phyloP scores from a whole-genome alignment of 2,329 filamentous ascomycete genomes.

The Aspergillus ustus region DNA sequence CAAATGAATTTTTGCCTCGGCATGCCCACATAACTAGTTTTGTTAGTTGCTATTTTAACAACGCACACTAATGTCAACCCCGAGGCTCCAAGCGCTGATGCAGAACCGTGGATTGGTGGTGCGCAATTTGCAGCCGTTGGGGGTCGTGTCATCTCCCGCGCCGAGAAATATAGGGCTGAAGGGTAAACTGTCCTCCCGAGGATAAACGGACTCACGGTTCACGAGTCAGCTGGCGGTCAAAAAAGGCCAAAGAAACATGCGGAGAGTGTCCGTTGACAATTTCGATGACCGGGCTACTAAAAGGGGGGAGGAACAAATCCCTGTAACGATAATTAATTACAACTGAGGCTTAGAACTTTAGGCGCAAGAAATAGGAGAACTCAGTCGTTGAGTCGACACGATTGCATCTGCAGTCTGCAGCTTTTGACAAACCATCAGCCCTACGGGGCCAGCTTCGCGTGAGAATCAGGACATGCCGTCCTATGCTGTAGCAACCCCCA shows the following conservation, averaged over 20 bases:
- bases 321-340: background rate
- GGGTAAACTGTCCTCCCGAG: background rate
- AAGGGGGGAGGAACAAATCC: slow-evolving; percentile 11
- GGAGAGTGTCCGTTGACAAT: background rate
- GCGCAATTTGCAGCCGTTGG: background rate
- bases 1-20: background rate
- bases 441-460: background rate
- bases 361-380: slow-evolving; percentile 5
- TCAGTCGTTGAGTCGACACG: background rate
- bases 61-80: background rate
- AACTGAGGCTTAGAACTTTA: slow-evolving; percentile 13
- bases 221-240: background rate
- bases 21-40: background rate
- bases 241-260: background rate
- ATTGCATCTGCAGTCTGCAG: background rate
- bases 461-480: background rate
- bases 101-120: slow-evolving; percentile 2
- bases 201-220: background rate
- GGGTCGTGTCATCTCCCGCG: background rate
- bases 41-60: background rate
- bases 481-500: background rate
- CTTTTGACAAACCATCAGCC: background rate
- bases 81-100: background rate
- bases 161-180: slow-evolving; percentile 12
- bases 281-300: background rate